phyloP scores from a whole-genome alignment of 1,139 yeast genomes.

The Yamadazyma songkhlaensis region DNA sequence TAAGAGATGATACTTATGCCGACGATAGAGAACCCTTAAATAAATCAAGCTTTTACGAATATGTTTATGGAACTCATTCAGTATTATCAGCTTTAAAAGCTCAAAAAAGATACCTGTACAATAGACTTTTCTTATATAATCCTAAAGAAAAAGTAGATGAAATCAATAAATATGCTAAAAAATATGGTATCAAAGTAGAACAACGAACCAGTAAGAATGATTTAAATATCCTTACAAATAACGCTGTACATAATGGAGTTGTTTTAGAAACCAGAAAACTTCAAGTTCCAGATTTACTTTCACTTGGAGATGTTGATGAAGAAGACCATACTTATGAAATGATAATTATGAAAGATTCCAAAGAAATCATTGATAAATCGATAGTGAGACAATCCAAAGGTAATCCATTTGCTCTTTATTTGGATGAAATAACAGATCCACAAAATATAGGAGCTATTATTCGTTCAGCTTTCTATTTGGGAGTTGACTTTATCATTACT shows the following conservation, averaged over 20 bases:
- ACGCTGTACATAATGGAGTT: slow-evolving; percentile 81
- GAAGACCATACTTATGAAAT: slow-evolving; percentile 26
- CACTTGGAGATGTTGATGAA: slow-evolving; percentile 25
- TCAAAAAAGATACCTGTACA: slow-evolving; percentile 51
- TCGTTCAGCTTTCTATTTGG: slow-evolving; percentile 78
- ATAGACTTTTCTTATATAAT: slow-evolving; percentile 49
- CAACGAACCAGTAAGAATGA: slow-evolving; percentile 50
- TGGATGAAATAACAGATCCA: slow-evolving; percentile 87
- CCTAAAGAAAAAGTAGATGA: slow-evolving; percentile 29
- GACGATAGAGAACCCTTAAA: slow-evolving; percentile 9
- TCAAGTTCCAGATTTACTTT: slow-evolving; percentile 38
- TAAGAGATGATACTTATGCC: too few species aligned
- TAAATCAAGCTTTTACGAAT: slow-evolving; percentile 55
- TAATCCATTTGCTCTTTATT: slow-evolving; percentile 68
- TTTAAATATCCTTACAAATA: slow-evolving; percentile 57
- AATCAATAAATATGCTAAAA: slow-evolving; percentile 46
- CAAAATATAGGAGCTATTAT: slow-evolving; percentile 87
- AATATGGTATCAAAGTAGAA: slow-evolving; percentile 41
- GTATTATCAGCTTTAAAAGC: slow-evolving; percentile 68
- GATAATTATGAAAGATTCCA: slow-evolving; percentile 17
- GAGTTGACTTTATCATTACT: slow-evolving; percentile 76
- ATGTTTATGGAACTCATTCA: slow-evolving; percentile 73
- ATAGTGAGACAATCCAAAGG: slow-evolving; percentile 19
- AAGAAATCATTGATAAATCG: slow-evolving; percentile 13
- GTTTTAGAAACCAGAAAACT: slow-evolving; percentile 69